A percentile compares a stretch with the other conserved stretches of the same genome.
These are phyloP conservation scores for Arctostaphylos glauca DNA, from an alignment of 148 eudicot species.

Conservation along the genomic window DNA sequence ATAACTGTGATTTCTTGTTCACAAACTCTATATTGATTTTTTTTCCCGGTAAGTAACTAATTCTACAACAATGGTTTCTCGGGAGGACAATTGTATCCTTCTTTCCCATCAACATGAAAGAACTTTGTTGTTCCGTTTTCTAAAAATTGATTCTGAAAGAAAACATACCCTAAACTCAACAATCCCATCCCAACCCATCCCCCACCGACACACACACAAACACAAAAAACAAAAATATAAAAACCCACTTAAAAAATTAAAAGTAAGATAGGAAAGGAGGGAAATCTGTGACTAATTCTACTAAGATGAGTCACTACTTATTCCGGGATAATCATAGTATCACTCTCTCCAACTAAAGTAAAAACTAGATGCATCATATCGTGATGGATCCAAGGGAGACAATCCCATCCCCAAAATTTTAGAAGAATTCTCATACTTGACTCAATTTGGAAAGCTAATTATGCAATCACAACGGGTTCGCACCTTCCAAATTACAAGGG, in stretches of 20 bases:
- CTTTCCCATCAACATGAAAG: not conserved
- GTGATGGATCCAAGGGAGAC: not conserved
- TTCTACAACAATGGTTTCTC: not conserved
- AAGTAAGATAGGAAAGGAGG: too few species aligned
- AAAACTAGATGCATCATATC: not conserved
- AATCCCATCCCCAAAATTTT: not conserved
- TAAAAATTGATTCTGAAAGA: not conserved
- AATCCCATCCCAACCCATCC: too few species aligned
- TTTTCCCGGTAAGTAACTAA: not conserved
- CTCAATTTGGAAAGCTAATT: not conserved
- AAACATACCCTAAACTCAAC: too few species aligned
- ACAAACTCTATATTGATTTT: not conserved
- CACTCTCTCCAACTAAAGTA: not conserved
- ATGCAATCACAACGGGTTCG: not conserved
- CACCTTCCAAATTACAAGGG: not conserved
- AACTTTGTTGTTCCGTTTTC: not conserved
- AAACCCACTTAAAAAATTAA: too few species aligned
- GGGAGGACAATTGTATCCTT: too few species aligned
- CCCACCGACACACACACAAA: too few species aligned
- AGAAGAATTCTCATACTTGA: not conserved
- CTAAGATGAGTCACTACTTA: not conserved
- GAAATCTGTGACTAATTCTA: not conserved
- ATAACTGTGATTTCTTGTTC: not conserved
- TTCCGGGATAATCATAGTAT: not conserved
- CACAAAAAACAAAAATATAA: too few species aligned